These are phyloP conservation scores for Fusarium devonianum DNA, from an alignment of 2,329 filamentous ascomycete genomes.

Conservation along the genomic window DNA sequence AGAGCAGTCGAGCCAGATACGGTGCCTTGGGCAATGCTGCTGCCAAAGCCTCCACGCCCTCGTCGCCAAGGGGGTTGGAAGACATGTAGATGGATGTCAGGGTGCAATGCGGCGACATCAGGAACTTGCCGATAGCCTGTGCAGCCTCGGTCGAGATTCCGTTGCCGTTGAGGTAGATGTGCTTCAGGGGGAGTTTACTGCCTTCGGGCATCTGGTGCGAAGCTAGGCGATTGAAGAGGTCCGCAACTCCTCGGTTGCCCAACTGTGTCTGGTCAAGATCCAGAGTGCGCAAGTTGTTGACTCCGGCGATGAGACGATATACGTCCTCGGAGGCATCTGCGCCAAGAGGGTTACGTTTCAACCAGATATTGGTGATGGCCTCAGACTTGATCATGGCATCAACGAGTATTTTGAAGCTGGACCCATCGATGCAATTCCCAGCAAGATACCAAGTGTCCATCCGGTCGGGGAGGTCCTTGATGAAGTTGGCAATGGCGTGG, in stretches of 20 bases:
- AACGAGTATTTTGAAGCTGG: constrained; percentile 52
- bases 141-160: constrained; percentile 45
- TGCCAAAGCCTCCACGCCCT: constrained; percentile 43
- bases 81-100: constrained; percentile 50
- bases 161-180: constrained; percentile 49
- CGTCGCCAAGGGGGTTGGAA: constrained; percentile 48
- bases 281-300: constrained; percentile 54
- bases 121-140: constrained; percentile 44
- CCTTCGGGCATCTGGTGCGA: constrained; percentile 41
- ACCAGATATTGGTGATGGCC: constrained; percentile 58
- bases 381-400: constrained; percentile 53
- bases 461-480: constrained; percentile 52
- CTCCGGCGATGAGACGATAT: constrained; percentile 53
- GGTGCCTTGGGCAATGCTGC: constrained; percentile 43
- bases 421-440: constrained; percentile 59
- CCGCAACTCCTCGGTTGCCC: constrained; percentile 54
- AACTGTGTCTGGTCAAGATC: constrained; percentile 63
- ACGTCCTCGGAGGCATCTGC: constrained; percentile 49
- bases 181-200: constrained; percentile 43
- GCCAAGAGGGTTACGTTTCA: constrained; percentile 61
- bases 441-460: constrained; percentile 65
- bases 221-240: constrained; percentile 51
- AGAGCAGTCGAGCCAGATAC: constrained; percentile 47
- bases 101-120: constrained; percentile 44
- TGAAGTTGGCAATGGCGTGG: constrained; percentile 54